Evolutionary conservation across 2,329 filamentous ascomycete species (phyloP).

Genomic region (Thelonectria blattea): DNA sequence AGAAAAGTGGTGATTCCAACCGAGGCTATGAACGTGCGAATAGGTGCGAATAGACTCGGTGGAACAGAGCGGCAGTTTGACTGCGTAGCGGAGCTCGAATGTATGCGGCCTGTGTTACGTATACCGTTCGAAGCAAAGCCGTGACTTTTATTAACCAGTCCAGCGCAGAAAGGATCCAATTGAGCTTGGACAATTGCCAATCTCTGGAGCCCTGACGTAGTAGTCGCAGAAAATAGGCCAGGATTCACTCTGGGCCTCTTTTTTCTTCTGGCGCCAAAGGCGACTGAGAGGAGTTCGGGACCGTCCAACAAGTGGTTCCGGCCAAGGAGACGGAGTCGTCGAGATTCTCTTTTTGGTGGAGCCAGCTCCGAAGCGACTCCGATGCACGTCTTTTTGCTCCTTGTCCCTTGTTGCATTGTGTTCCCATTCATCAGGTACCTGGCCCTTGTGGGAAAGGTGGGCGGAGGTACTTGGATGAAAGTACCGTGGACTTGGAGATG

Average conservation of each 20-base stretch:
- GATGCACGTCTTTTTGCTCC: conserved; percentile 24
- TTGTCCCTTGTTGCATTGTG: neutral
- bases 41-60: neutral
- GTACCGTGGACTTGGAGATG: neutral
- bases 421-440: neutral
- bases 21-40: neutral
- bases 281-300: neutral
- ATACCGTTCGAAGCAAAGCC: too few relatives aligned
- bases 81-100: too few relatives aligned
- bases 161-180: conserved; percentile 26
- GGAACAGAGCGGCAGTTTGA: neutral
- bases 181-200: conserved; percentile 36
- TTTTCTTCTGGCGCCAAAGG: neutral
- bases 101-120: too few relatives aligned
- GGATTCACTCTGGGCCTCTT: conserved; percentile 10
- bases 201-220: conserved; percentile 37
- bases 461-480: neutral
- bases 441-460: neutral
- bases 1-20: neutral
- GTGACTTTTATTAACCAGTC: neutral
- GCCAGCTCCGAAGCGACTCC: conserved; percentile 41
- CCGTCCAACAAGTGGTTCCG: neutral
- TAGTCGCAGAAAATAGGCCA: conserved; percentile 5
- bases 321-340: neutral
- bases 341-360: conserved; percentile 36